phyloP scores from a whole-genome alignment of 805 yeast genomes.

The Ogataea populi-albae region DNA sequence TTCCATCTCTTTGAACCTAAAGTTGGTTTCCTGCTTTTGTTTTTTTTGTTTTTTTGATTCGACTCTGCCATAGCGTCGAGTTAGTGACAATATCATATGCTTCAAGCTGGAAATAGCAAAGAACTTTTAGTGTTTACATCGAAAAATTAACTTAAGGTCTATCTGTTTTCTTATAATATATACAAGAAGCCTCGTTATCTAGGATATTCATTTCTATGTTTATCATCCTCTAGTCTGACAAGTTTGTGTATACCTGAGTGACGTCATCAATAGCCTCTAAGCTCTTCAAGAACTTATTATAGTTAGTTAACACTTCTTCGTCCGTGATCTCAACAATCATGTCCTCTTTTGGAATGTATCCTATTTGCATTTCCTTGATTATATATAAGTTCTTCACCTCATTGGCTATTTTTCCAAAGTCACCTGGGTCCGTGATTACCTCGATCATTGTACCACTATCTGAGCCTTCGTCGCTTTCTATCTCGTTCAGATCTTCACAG shows the following conservation, averaged over 20 bases:
- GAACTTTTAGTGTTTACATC: too few relatives aligned
- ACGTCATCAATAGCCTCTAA: slow-evolving; percentile 85
- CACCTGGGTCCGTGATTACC: slow-evolving; percentile 61
- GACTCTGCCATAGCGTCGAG: too few relatives aligned
- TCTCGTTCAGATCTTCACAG: slow-evolving; percentile 61
- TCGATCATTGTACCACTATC: slow-evolving; percentile 33
- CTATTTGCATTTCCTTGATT: slow-evolving; percentile 69
- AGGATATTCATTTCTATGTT: too few relatives aligned
- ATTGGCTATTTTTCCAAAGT: slow-evolving; percentile 59
- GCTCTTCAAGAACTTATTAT: slow-evolving; percentile 54
- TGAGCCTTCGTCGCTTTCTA: slow-evolving; percentile 22
- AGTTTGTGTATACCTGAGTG: slow-evolving; percentile 72
- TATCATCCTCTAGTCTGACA: slow-evolving; percentile 34
- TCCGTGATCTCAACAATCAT: slow-evolving; percentile 51
- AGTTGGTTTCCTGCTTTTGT: too few relatives aligned
- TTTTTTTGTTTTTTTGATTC: too few relatives aligned
- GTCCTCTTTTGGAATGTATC: slow-evolving; percentile 63
- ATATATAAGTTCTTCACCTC: slow-evolving; percentile 53
- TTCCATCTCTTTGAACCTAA: slow-evolving; percentile 1
- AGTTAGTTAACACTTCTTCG: slow-evolving; percentile 48
- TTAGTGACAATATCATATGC: too few relatives aligned
- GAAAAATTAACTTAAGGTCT: too few relatives aligned
- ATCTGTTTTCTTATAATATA: too few relatives aligned
- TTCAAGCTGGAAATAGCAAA: too few relatives aligned
- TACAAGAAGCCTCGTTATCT: too few relatives aligned